Conservation (phyloP, 2,329 filamentous ascomycete genomes). For the Balansia obtecta region DNA sequence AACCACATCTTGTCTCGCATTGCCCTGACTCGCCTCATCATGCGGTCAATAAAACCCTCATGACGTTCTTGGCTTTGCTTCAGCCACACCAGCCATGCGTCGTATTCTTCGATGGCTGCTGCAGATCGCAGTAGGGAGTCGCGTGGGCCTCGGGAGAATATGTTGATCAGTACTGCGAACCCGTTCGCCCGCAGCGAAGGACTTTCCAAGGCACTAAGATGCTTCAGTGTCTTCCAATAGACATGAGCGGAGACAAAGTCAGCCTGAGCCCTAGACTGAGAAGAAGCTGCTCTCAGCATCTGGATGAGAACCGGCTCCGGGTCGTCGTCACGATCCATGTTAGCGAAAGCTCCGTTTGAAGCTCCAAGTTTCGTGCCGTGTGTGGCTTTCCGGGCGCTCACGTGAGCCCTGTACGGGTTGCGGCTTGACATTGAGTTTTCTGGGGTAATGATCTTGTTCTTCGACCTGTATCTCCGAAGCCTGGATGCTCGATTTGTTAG, state of each 20-base stretch:
- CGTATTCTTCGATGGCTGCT: conserved; percentile 64
- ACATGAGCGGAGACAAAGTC: conserved; percentile 76
- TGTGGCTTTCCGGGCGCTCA: conserved; percentile 8
- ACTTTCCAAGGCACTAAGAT: conserved; percentile 51
- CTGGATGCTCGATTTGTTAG: conserved; percentile 60
- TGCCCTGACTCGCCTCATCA: conserved; percentile 61
- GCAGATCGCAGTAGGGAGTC: conserved; percentile 58
- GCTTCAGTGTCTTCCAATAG: conserved; percentile 73
- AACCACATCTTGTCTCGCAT: conserved; percentile 99
- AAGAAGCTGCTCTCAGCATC: conserved; percentile 66
- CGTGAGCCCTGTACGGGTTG: conserved; percentile 41
- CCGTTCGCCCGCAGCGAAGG: conserved; percentile 52
- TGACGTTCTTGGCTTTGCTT: conserved; percentile 72
- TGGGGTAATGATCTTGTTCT: conserved; percentile 42
- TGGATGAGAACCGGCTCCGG: conserved; percentile 47
- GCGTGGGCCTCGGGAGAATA: conserved; percentile 60
- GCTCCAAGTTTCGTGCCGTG: conserved; percentile 5
- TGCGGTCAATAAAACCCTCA: conserved; percentile 59
- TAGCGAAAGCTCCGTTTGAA: background rate
- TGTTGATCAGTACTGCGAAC: conserved; percentile 58
- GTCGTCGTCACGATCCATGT: conserved; percentile 17
- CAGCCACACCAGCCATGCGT: conserved; percentile 72
- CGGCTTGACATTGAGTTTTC: conserved; percentile 41
- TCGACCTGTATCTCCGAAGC: conserved; percentile 46
- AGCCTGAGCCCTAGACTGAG: conserved; percentile 63